These are phyloP conservation scores for Penicillium subrubescens DNA, from an alignment of 495 filamentous ascomycete species.

Conservation along the genomic window DNA sequence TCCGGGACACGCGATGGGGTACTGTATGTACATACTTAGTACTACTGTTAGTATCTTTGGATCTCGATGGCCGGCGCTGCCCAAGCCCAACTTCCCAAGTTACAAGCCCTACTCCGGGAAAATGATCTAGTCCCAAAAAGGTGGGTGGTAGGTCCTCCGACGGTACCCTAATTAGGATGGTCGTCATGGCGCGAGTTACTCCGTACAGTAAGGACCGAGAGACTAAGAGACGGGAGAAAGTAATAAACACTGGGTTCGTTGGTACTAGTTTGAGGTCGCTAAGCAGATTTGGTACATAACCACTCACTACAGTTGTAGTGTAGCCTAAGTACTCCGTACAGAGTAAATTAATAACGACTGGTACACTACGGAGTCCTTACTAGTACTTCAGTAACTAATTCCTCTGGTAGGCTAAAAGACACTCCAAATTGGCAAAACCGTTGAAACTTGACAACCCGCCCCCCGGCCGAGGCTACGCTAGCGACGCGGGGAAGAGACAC, in stretches of 20 bases:
- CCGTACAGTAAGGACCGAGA: neutral
- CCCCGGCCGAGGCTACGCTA: constrained; percentile 14
- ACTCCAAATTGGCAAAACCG: constrained; percentile 2
- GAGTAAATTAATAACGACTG: too few species aligned
- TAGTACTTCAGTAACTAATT: neutral
- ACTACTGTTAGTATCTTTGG: too few species aligned
- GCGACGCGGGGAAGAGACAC: constrained; percentile 13
- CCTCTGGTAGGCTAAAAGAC: too few species aligned
- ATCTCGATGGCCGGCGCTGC: neutral
- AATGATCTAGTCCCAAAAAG: neutral
- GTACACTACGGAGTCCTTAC: neutral
- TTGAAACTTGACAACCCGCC: constrained; percentile 7
- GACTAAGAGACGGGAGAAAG: neutral
- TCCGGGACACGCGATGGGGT: neutral
- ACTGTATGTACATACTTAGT: too few species aligned
- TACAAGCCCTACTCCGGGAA: neutral
- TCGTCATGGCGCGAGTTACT: neutral
- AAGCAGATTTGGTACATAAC: too few species aligned
- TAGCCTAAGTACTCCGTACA: too few species aligned
- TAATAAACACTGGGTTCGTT: too few species aligned
- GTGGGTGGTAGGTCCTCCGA: neutral
- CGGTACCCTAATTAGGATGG: neutral
- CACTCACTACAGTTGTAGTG: too few species aligned
- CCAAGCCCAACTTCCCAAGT: neutral
- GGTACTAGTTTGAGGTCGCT: too few species aligned